Evolutionary conservation across 2,329 filamentous ascomycete species (phyloP), one percentile per base, ranked within the genome.

Genomic region (Penicillium sp.): DNA sequence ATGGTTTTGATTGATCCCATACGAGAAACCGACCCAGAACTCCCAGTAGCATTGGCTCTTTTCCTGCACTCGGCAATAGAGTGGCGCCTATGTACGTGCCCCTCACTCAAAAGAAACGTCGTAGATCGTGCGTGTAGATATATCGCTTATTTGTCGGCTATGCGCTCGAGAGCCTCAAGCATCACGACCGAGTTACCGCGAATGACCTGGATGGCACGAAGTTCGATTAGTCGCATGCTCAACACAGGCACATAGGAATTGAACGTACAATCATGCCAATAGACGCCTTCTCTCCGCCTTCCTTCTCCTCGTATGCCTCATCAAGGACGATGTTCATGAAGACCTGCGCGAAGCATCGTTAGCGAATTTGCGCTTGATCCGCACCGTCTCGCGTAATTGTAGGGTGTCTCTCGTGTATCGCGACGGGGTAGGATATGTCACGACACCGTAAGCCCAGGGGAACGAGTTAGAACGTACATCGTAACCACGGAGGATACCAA

Each of bases 291-390:
- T 95, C 90, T 52, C 90, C 90, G 54, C 88, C 88, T 16, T 87
- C 80, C 73, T 95, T 95, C 77, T 96, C 91, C 72, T 99, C 93
- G 39, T 95, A 84, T 16, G 93, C 92, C 63, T 99, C 93, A 71
- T 99, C 95, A 19, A 99, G 82, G 36, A 99, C 93, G 67, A 99
- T 90, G 75, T 99, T 99, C 67, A 99, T 78, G 76, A 97, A 99
- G 55, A 97, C 91, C 92, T 96, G 59, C 36, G 33, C 22, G 25
- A 51, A 33, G 51, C 46, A 56, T 50, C 11, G 33, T 31, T 27
- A 51, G 30, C 31, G 19, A 29, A 31, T 25, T 22, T 7, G 36
- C 35, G 25, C 22, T 39, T 14, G 14, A 10, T 34, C 12, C 16
- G 14, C 10, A 13, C 10, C 10, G 14, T 29, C 13, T 12, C 19